Percentiles rank a stretch among this genome's conserved stretches.
Evolutionary conservation across 2,329 filamentous ascomycete genomes (phyloP).

Genomic region (Aspergillus japonicus): DNA sequence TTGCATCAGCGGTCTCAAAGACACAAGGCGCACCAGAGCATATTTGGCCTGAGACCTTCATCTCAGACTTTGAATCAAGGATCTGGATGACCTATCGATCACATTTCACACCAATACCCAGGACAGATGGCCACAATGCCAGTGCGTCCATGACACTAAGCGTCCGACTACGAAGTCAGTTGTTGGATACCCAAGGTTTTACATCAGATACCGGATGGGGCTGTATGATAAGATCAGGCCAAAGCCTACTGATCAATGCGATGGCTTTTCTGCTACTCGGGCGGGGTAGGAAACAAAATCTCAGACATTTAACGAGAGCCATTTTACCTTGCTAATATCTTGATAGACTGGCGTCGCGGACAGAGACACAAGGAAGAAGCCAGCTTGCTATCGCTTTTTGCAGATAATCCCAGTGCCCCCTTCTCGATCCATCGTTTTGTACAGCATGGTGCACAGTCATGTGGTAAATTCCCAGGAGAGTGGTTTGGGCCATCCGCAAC

Average conservation of each 20-base stretch:
- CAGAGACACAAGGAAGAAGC: constrained; percentile 61
- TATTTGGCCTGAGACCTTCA: constrained; percentile 80
- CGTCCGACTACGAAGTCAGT: constrained; percentile 77
- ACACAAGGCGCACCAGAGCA: constrained; percentile 18
- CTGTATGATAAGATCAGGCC: constrained; percentile 96
- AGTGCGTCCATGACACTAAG: constrained; percentile 72
- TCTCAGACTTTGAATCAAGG: constrained; percentile 88
- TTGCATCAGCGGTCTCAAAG: background rate
- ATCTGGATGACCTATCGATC: constrained; percentile 97
- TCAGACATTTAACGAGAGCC: constrained; percentile 18
- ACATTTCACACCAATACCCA: constrained; percentile 78
- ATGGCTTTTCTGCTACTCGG: constrained; percentile 71
- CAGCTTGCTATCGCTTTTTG: constrained; percentile 74
- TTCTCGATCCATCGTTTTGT: constrained; percentile 97
- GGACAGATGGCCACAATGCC: constrained; percentile 72
- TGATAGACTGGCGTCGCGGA: constrained; percentile 72
- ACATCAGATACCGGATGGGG: constrained; percentile 95
- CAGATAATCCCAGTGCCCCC: constrained; percentile 79
- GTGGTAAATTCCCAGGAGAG: constrained; percentile 91
- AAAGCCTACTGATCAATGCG: constrained; percentile 87
- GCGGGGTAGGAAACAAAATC: constrained; percentile 58
- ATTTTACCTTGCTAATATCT: constrained; percentile 21
- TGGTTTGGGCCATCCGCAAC: constrained; percentile 99
- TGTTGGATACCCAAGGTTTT: constrained; percentile 78
- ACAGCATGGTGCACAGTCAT: constrained; percentile 77